Conservation (phyloP, 441 rosid genomes). For the Croton laevigatus region DNA sequence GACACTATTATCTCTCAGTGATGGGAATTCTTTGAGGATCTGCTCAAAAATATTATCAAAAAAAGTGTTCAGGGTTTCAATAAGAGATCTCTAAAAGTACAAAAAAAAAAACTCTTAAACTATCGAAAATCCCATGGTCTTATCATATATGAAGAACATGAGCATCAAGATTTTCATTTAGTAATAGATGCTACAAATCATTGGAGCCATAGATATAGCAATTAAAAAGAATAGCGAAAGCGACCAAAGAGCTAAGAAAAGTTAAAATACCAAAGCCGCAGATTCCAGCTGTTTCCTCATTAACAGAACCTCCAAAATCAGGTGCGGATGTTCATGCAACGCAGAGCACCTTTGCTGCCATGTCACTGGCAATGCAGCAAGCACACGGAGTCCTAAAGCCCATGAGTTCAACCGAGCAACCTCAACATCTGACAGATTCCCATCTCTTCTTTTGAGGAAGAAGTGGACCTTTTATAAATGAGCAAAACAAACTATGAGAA, state of each 20-base stretch:
- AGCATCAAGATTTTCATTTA: slow-evolving; percentile 15
- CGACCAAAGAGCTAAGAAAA: slow-evolving; percentile 22
- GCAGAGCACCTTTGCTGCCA: slow-evolving; percentile 99
- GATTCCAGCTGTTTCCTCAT: slow-evolving; percentile 97
- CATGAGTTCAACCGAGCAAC: slow-evolving; percentile 90
- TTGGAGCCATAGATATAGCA: slow-evolving; percentile 8
- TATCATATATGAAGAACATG: slow-evolving; percentile 12
- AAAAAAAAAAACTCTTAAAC: neutral
- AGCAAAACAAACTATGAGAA: slow-evolving; percentile 23
- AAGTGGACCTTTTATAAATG: slow-evolving; percentile 74
- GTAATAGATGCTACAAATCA: neutral
- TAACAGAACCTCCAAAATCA: slow-evolving; percentile 91
- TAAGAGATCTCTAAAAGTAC: neutral
- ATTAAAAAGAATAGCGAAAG: slow-evolving; percentile 11
- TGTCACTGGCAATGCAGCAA: slow-evolving; percentile 94
- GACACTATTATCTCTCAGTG: slow-evolving; percentile 70
- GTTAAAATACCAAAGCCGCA: slow-evolving; percentile 70
- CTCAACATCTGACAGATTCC: slow-evolving; percentile 78
- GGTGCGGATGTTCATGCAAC: slow-evolving; percentile 90
- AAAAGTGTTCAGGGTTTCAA: slow-evolving; percentile 25
- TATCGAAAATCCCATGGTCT: neutral
- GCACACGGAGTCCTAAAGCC: slow-evolving; percentile 98
- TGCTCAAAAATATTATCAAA: slow-evolving; percentile 35
- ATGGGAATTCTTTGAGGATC: slow-evolving; percentile 94
- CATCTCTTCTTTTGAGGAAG: slow-evolving; percentile 88